These are phyloP conservation scores for Wickerhamomyces strasburgensis DNA, from an alignment of 805 yeast genomes.

Conservation along the genomic window DNA sequence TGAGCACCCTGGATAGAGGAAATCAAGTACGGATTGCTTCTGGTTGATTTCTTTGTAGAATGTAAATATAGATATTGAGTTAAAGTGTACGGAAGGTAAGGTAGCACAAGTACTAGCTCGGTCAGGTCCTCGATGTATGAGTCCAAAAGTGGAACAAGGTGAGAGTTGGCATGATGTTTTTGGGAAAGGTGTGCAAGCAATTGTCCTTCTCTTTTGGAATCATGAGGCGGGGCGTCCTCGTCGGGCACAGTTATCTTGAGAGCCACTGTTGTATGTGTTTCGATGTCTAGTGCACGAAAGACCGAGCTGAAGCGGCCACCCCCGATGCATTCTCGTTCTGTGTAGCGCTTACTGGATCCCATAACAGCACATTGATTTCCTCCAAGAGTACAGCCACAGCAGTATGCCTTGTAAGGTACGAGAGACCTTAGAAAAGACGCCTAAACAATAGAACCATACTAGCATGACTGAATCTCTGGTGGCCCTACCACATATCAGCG, in stretches of 20 bases:
- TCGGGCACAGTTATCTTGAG: slow-evolving; percentile 45
- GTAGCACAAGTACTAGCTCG: slow-evolving; percentile 40
- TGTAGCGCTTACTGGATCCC: not conserved
- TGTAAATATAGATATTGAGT: slow-evolving; percentile 28
- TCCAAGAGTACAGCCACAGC: too few relatives aligned
- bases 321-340: slow-evolving; percentile 27
- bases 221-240: slow-evolving; percentile 51
- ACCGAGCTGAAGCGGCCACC: slow-evolving; percentile 44
- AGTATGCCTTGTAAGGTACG: too few relatives aligned
- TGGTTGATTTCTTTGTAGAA: slow-evolving; percentile 25
- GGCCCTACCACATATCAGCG: too few relatives aligned
- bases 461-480: too few relatives aligned
- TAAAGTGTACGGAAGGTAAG: slow-evolving; percentile 34
- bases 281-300: slow-evolving; percentile 21
- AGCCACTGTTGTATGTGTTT: slow-evolving; percentile 29
- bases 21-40: slow-evolving; percentile 31
- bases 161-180: slow-evolving; percentile 8
- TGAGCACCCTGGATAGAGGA: not conserved
- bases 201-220: slow-evolving; percentile 39
- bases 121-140: slow-evolving; percentile 22
- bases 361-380: not conserved
- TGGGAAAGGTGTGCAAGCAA: slow-evolving; percentile 27
- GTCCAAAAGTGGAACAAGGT: slow-evolving; percentile 23
- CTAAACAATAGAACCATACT: too few relatives aligned
- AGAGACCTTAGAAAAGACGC: too few relatives aligned